Conservation (phyloP, 768 basidiomycete species). For the Leccinellum rugosiceps region DNA sequence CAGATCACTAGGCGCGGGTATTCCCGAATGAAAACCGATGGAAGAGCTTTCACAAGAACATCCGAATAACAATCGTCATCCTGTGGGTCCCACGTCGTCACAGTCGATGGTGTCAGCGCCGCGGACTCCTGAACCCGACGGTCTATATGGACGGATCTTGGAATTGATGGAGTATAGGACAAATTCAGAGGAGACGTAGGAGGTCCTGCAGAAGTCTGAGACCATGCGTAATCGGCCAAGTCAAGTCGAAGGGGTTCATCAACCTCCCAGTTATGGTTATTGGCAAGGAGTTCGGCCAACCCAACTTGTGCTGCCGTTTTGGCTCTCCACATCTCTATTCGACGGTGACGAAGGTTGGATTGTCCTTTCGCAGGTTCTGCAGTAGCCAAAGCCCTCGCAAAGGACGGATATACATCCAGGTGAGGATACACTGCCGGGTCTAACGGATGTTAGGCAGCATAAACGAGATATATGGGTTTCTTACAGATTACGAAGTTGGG, state of each 20-base stretch:
- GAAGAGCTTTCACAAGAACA: conserved; percentile 38
- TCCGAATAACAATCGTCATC: conserved; percentile 41
- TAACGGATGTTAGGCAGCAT: conserved; percentile 9
- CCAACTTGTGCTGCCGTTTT: conserved; percentile 20
- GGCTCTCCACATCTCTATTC: conserved; percentile 16
- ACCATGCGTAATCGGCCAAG: conserved; percentile 68
- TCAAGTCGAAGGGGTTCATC: conserved; percentile 45
- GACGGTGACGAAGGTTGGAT: conserved; percentile 9
- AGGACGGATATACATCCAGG: conserved; percentile 18
- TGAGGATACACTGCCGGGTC: conserved; percentile 25
- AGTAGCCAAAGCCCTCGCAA: background rate
- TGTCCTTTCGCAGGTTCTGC: background rate
- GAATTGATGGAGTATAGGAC: conserved; percentile 32
- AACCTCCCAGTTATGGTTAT: conserved; percentile 20
- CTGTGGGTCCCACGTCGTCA: conserved; percentile 54
- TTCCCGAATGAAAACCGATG: conserved; percentile 42
- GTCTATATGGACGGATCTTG: conserved; percentile 56
- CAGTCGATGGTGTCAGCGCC: conserved; percentile 40
- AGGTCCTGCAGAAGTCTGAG: conserved; percentile 67
- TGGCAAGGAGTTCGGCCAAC: conserved; percentile 14
- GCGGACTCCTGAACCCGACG: conserved; percentile 55
- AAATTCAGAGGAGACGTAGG: conserved; percentile 41
- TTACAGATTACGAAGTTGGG: conserved; percentile 38
- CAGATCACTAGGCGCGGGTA: conserved; percentile 31
- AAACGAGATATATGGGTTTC: conserved; percentile 3